phyloP scores from a whole-genome alignment of 202 grass and related monocot genomes.

The Bolboschoenoplectus hybrid region DNA sequence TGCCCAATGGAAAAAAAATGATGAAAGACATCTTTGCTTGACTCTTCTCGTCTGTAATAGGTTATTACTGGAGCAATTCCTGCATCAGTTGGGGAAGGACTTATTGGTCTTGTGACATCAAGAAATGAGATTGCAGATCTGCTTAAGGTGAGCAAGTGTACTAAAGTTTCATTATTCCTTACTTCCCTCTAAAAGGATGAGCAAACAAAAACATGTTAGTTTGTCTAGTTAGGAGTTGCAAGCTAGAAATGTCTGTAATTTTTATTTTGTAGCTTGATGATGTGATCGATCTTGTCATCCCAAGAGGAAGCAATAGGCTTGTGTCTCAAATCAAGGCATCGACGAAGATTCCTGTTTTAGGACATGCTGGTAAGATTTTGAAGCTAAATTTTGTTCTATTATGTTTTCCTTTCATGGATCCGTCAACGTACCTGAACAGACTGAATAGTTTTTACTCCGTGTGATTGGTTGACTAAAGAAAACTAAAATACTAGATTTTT shows the following conservation, averaged over 20 bases:
- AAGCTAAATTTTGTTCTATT: constrained; percentile 14
- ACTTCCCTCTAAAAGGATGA: constrained; percentile 30
- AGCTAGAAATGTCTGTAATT: constrained; percentile 6
- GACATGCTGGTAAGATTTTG: constrained; percentile 75
- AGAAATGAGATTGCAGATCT: constrained; percentile 96
- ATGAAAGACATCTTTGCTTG: constrained; percentile 20
- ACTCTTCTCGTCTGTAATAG: constrained; percentile 40
- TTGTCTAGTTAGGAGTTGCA: constrained; percentile 5
- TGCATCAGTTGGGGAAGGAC: constrained; percentile 65
- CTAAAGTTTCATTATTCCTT: neutral
- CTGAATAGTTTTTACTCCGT: neutral
- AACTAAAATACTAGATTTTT: constrained; percentile 27
- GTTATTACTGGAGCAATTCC: constrained; percentile 88
- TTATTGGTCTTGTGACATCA: constrained; percentile 91
- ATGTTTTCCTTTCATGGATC: neutral
- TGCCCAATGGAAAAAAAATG: neutral
- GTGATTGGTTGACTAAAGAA: neutral
- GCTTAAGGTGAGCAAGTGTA: constrained; percentile 64
- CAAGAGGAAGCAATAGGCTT: constrained; percentile 97
- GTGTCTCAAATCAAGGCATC: constrained; percentile 94
- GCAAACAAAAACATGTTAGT: neutral
- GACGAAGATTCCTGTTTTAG: constrained; percentile 97
- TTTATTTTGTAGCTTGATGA: constrained; percentile 80
- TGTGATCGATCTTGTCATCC: constrained; percentile 98
- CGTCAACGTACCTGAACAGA: neutral